These are phyloP conservation scores for Phaeosphaeriaceae sp. DNA, from an alignment of 2,329 filamentous ascomycete genomes.

Conservation along the genomic window DNA sequence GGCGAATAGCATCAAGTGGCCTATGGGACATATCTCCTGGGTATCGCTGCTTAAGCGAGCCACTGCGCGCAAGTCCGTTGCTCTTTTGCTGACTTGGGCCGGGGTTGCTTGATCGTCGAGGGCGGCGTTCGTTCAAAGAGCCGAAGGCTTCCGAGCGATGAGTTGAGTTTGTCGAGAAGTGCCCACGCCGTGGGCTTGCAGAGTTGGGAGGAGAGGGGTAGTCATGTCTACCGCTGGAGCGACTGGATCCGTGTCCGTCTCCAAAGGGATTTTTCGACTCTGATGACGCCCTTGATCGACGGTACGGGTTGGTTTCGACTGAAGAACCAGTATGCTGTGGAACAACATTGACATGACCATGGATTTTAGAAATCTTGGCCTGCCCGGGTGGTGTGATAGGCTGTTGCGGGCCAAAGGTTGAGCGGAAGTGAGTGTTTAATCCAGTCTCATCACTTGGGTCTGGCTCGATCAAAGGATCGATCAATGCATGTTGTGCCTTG, in stretches of 20 bases:
- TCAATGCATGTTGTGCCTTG: slow-evolving; percentile 70
- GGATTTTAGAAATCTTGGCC: slow-evolving; percentile 33
- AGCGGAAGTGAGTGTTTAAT: slow-evolving; percentile 63
- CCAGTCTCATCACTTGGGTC: slow-evolving; percentile 73
- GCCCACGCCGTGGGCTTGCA: slow-evolving; percentile 57
- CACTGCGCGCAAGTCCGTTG: slow-evolving; percentile 47
- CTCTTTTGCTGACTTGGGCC: slow-evolving; percentile 29
- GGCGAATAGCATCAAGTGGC: slow-evolving; percentile 70
- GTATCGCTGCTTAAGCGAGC: slow-evolving; percentile 65
- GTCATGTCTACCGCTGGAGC: slow-evolving; percentile 35
- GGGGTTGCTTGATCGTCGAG: slow-evolving; percentile 44
- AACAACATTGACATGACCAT: slow-evolving; percentile 30
- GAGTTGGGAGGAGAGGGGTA: slow-evolving; percentile 63
- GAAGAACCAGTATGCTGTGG: slow-evolving; percentile 47
- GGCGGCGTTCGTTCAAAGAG: slow-evolving; percentile 35
- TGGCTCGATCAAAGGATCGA: slow-evolving; percentile 72
- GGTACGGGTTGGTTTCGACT: slow-evolving; percentile 54
- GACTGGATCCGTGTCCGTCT: slow-evolving; percentile 22
- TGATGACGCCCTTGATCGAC: slow-evolving; percentile 41
- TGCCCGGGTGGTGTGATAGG: slow-evolving; percentile 41
- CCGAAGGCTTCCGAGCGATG: slow-evolving; percentile 43
- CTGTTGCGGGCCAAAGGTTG: slow-evolving; percentile 50
- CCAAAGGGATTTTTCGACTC: slow-evolving; percentile 32
- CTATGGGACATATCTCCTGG: slow-evolving; percentile 69
- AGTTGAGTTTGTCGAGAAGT: slow-evolving; percentile 33